phyloP scores from a whole-genome alignment of 176 grass and related monocot genomes.

The Cenchrus fungigraminus region DNA sequence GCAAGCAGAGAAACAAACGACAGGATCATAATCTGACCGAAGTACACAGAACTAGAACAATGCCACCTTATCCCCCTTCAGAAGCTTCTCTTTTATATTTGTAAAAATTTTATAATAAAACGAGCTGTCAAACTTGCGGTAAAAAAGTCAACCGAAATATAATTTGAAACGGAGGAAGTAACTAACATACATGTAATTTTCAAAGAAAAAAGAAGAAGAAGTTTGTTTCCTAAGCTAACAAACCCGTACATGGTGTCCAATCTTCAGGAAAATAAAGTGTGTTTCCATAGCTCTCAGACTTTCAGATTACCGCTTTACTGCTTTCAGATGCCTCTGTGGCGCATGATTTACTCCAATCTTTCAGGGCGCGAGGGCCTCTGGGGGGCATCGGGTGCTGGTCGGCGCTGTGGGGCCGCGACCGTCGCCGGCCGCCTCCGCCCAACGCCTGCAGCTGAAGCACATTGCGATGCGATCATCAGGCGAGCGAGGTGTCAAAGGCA shows the following conservation, averaged over 20 bases:
- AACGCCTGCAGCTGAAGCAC: not conserved
- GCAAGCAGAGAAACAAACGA: conserved; percentile 4
- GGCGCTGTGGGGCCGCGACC: conserved; percentile 49
- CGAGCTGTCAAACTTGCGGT: too few relatives aligned
- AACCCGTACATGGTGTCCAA: too few relatives aligned
- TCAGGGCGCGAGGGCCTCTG: conserved; percentile 26
- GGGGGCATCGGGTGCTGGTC: conserved; percentile 47
- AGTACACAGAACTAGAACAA: not conserved
- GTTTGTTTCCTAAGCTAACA: too few relatives aligned
- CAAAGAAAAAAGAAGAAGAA: too few relatives aligned
- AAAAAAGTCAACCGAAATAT: too few relatives aligned
- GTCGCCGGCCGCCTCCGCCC: not conserved
- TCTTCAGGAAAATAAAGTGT: too few relatives aligned
- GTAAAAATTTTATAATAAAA: too few relatives aligned
- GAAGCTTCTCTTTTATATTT: not conserved
- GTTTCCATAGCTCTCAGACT: not conserved
- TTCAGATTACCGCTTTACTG: not conserved
- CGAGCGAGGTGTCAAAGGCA: too few relatives aligned
- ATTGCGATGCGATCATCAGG: not conserved
- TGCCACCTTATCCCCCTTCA: not conserved
- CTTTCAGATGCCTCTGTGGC: not conserved
- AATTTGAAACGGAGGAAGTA: too few relatives aligned
- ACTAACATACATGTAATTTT: too few relatives aligned
- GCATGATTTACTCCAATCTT: not conserved
- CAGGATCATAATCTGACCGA: not conserved